Evolutionary conservation across 2,329 filamentous ascomycete species (phyloP), one percentile per base, ranked within the genome.

Genomic region (Mycocentrospora acerina): DNA sequence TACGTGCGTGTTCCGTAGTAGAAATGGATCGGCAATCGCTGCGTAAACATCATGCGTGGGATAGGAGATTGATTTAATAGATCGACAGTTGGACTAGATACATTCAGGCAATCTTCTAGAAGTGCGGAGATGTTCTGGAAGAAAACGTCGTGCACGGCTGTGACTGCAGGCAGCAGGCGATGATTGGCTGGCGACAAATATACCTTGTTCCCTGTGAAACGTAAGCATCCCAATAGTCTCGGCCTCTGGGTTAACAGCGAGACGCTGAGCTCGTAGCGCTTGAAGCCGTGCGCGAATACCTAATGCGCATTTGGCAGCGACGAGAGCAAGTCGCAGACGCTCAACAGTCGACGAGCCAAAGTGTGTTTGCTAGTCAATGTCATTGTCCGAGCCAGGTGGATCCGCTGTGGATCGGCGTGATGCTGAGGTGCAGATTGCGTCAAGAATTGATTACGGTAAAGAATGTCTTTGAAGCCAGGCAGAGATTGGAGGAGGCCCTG

Each of bases 21-120:
- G 46, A 47, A 39, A 45, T 35, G 40, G 41, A 40, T 33, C 43
- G 44, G 46, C 31, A 29, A 37, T 37, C 27, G 38, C 45, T 51
- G 44, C 49, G 44, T 46, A 40, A 33, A 41, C 41, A 44, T 52
- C 27, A 57, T 45, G 51, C 48, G 44, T 40, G 35, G 37, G 45
- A 48, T 38, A 48, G 42, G 48, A 50, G 46, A 46, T 38, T 46
- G 13, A 34, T 42, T 32, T 37, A 45, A 53, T 42, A 32, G 57
- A 62, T 57, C 51, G 51, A 52, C 56, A 37, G 45, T 48, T 49
- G 53, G 37, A 32, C 44, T 58, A 57, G 29, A 15, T 48, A 40
- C 31, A 18, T 53, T 61, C 30, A 24, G 51, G 61, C 40, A 65
- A 48, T 32, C 48, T 65, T 65, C 62, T 60, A 53, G 62, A 66